Base-by-base conservation (phyloP, 2,329 filamentous ascomycete genomes). In the Talaromyces sp. region DNA sequence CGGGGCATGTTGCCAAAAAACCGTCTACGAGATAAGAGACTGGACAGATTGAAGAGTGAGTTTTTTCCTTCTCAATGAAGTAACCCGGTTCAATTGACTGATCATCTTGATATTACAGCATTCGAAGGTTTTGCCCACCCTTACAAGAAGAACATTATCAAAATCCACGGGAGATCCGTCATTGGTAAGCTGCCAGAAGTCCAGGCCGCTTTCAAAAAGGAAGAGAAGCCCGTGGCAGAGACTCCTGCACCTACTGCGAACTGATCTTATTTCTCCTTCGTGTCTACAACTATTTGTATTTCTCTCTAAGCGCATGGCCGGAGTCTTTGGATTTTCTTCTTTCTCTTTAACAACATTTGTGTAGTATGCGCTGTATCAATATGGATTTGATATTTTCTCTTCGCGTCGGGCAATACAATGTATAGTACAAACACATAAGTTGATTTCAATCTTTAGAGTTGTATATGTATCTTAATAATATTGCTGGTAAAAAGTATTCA, bases 1-100 rank as follows among this genome's bases (percentile, higher is more conserved):
- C 89, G 90, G 73, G 96, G 96, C 56, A 99, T 99, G 95, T 78
- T 99, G 77, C 95, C 95, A 59, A 99, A 99, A 85, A 99, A 99
- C 79, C 82, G 93, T 71, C 79, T 99, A 72, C 83, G 94, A 70
- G 92, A 97, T 75, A 90, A 92, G 81, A 81, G 96, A 66, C 80
- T 99, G 79, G 91, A 88, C 42, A 83, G 95, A 68, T 79, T 99
- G 74, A 99, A 98, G 85, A 82, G 84, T 85, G 67, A 70, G 81
- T 78, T 47, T 36, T 28, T 60, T 60, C 44, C n/a, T 57, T 31
- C 14, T 28, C 12, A 28, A 60, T n/a, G 47, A 40, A 8, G 40
- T 55, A 60, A 1, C 50, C n/a, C 18, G 27, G 12, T 28, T 16
- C 18, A 54, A 42, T 52, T 56, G 51, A 44, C 44, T 67, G 36